Conservation (phyloP, 2,329 filamentous ascomycete genomes). For the Periconia sp. region DNA sequence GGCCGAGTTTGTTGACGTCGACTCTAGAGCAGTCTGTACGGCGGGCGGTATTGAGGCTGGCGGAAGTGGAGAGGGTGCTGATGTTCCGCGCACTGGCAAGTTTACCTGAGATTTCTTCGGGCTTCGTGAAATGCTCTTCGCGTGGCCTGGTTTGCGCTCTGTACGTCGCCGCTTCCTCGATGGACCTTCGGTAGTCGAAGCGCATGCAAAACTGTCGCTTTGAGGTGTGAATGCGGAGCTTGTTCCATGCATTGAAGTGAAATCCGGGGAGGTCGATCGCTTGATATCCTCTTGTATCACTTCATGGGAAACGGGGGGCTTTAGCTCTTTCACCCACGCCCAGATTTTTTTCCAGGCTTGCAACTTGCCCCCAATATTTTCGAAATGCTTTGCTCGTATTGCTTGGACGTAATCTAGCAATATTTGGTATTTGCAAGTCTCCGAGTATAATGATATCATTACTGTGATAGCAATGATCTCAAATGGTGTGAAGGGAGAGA, state of each 20-base stretch:
- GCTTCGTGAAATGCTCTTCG: too few species aligned
- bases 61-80: neutral
- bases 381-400: conserved; percentile 27
- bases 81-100: neutral
- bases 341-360: conserved; percentile 33
- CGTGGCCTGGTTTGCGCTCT: neutral
- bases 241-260: too few species aligned
- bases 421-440: conserved; percentile 26
- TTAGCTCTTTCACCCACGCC: conserved; percentile 4
- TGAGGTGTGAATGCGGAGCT: too few species aligned
- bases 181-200: too few species aligned
- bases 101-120: neutral
- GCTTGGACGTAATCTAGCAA: conserved; percentile 34
- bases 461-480: conserved; percentile 39
- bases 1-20: neutral
- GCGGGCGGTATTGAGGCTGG: too few species aligned
- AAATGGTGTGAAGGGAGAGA: conserved; percentile 33
- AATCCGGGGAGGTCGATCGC: too few species aligned
- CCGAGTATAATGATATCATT: conserved; percentile 35
- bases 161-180: conserved; percentile 20
- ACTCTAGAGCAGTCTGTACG: neutral
- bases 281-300: too few species aligned
- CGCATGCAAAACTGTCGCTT: too few species aligned
- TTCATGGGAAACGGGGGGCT: too few species aligned
- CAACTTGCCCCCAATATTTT: conserved; percentile 28